Evolutionary conservation across 2,329 filamentous ascomycete genomes (phyloP).

Genomic region (Trichoderma lentiforme): DNA sequence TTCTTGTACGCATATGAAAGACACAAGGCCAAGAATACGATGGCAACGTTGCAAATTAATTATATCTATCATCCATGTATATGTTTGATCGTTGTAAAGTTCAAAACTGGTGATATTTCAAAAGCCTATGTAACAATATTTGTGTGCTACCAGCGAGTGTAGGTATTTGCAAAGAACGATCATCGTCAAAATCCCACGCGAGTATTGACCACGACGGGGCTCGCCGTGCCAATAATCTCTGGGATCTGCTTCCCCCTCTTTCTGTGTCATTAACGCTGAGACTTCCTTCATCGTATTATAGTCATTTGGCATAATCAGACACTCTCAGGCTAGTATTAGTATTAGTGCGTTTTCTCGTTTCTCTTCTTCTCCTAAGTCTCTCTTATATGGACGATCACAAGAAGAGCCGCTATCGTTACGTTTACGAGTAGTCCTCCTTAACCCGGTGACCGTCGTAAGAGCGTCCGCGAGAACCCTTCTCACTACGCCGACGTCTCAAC

Average conservation of each 20-base stretch:
- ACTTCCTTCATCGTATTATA: neutral
- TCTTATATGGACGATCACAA: neutral
- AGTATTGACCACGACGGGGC: neutral
- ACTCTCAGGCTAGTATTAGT: neutral
- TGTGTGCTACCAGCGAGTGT: neutral
- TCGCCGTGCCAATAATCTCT: neutral
- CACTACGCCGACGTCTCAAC: conserved; percentile 25
- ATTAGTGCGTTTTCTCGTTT: neutral
- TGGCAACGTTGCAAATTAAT: neutral
- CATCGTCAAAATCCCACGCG: neutral
- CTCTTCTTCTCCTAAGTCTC: neutral
- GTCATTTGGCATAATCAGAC: neutral
- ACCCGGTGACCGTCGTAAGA: conserved; percentile 53
- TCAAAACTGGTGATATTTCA: neutral
- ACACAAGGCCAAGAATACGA: conserved; percentile 6
- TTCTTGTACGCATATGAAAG: conserved; percentile 6
- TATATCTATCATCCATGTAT: neutral
- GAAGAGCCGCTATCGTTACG: too few species aligned
- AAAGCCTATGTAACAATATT: neutral
- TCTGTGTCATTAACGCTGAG: neutral
- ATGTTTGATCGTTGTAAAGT: neutral
- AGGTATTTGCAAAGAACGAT: neutral
- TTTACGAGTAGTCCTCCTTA: conserved; percentile 66
- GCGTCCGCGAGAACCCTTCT: conserved; percentile 36
- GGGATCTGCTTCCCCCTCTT: neutral